Percentiles rank a stretch among this genome's conserved stretches.
phyloP scores from a whole-genome alignment of 139 green algal species.

The Chlorella sp. region DNA sequence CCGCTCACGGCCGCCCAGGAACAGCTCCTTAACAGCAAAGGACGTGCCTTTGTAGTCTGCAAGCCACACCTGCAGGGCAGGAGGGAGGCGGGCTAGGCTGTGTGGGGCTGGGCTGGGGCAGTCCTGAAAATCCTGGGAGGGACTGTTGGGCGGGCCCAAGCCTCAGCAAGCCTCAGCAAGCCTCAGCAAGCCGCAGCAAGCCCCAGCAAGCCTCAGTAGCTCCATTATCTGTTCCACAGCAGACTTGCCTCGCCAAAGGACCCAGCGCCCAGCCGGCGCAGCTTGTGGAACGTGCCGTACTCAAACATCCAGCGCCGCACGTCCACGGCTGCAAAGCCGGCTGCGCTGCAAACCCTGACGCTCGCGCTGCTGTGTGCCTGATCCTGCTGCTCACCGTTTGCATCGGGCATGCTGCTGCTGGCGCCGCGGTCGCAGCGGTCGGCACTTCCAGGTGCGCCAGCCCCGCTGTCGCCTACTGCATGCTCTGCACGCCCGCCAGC shows the following conservation, averaged over 20 bases:
- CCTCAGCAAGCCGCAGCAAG: too few species aligned
- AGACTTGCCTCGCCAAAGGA: background rate
- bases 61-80: background rate
- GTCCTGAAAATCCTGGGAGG: too few species aligned
- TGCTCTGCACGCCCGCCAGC: background rate
- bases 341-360: background rate
- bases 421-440: background rate
- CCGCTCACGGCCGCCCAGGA: background rate
- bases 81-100: background rate
- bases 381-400: background rate
- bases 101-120: background rate
- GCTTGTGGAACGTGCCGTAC: background rate
- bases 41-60: background rate
- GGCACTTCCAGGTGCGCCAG: background rate
- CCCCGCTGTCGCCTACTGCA: background rate
- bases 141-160: too few species aligned
- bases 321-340: background rate
- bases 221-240: too few species aligned
- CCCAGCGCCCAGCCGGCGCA: background rate
- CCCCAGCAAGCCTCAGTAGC: too few species aligned
- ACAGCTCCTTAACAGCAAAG: conserved; percentile 1
- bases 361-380: background rate
- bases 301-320: background rate
- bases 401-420: background rate
- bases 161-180: too few species aligned